These are phyloP conservation scores for Didymellaceae sp. DNA, from an alignment of 2,329 filamentous ascomycete species.

Conservation along the genomic window DNA sequence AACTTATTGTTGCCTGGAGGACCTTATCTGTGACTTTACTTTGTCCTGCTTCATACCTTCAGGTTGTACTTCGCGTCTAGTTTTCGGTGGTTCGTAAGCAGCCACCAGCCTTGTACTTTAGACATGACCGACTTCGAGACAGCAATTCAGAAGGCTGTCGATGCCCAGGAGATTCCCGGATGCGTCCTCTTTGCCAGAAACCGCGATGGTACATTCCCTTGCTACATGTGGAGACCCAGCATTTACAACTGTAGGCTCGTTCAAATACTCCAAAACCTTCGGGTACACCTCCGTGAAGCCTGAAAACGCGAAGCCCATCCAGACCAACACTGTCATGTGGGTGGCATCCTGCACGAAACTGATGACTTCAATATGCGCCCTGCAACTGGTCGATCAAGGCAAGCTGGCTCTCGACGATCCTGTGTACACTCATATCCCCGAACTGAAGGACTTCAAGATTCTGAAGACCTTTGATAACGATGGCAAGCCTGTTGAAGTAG, in stretches of 20 bases:
- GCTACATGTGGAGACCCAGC: too few species aligned
- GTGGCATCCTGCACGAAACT: slow-evolving; percentile 51
- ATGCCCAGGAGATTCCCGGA: slow-evolving; percentile 28
- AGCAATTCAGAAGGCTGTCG: slow-evolving; percentile 28
- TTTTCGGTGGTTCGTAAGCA: too few species aligned
- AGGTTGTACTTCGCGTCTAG: too few species aligned
- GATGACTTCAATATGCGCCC: slow-evolving; percentile 41
- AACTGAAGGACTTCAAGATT: slow-evolving; percentile 35
- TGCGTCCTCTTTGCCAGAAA: slow-evolving; percentile 31
- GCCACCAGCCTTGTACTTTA: too few species aligned
- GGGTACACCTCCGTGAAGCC: slow-evolving; percentile 34
- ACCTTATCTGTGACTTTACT: not conserved
- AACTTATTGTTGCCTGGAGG: not conserved
- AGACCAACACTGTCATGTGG: slow-evolving; percentile 42
- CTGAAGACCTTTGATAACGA: slow-evolving; percentile 34
- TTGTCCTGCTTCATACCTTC: not conserved
- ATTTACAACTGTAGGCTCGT: slow-evolving; percentile 16
- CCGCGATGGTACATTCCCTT: slow-evolving; percentile 25
- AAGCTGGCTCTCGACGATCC: slow-evolving; percentile 41
- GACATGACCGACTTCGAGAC: slow-evolving; percentile 25
- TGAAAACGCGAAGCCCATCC: slow-evolving; percentile 4
- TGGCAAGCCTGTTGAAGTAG: slow-evolving; percentile 32
- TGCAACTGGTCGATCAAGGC: slow-evolving; percentile 47
- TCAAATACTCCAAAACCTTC: slow-evolving; percentile 45
- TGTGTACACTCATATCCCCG: slow-evolving; percentile 42